Evolutionary conservation across 1,284 basidiomycete genomes (phyloP).

Genomic region (Xerocomus nothofagi): DNA sequence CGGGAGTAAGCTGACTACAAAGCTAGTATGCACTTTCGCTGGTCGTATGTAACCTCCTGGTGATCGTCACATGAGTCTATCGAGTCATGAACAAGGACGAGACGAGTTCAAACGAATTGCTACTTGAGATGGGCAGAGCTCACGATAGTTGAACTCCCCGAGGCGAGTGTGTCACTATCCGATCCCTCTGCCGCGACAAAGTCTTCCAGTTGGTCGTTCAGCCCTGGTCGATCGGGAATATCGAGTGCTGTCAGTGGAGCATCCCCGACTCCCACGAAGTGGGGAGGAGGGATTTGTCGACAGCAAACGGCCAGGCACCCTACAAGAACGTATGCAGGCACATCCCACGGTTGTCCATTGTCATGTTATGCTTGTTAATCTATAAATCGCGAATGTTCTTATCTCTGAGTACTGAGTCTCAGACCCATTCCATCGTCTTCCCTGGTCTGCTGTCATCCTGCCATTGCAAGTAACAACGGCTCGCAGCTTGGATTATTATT

Average conservation of each 20-base stretch:
- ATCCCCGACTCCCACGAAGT: too few species aligned
- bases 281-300: too few species aligned
- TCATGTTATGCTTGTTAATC: too few species aligned
- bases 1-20: background rate
- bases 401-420: too few species aligned
- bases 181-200: background rate
- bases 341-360: too few species aligned
- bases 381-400: too few species aligned
- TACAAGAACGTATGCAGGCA: too few species aligned
- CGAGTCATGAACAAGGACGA: conserved; percentile 5
- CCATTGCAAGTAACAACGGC: too few species aligned
- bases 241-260: background rate
- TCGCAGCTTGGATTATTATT: too few species aligned
- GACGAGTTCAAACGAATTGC: background rate
- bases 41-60: conserved; percentile 22
- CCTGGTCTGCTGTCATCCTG: too few species aligned
- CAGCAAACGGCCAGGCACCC: too few species aligned
- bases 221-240: background rate
- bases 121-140: background rate
- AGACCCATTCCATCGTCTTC: too few species aligned
- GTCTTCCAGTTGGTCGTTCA: conserved; percentile 5
- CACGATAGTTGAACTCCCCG: background rate
- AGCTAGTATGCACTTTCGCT: conserved; percentile 14
- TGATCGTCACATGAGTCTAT: conserved; percentile 19
- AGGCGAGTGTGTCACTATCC: background rate